Base-by-base conservation (phyloP, 1,139 yeast genomes). In the Saccharomyces hybrid region DNA sequence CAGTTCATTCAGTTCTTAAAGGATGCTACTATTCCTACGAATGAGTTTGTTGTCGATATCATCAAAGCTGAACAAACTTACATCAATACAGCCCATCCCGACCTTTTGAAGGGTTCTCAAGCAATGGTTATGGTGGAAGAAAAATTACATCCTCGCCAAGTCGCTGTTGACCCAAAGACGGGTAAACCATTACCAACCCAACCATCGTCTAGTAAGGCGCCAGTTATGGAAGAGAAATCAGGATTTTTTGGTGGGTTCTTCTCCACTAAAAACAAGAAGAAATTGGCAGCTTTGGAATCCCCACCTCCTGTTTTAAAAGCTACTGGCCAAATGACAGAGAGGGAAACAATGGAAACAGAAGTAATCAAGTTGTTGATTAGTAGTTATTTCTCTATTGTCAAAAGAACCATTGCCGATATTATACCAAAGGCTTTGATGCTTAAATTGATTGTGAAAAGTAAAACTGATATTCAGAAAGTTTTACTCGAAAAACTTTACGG, bases 41-140 rank as follows among this genome's bases (percentile, higher is more conserved):
- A 86, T 70, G 80, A 81, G 53, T 88, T 93, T 67, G 96, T 91
- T 47, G 72, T 78, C 28, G 98, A 93, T 70, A 78, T 93, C 56
- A 90, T 93, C 62, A 76, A 73, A 59, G 76, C 96, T 59, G 99
- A 93, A 73, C 95, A 90, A 67, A 87, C 96, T 4, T 93, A 93
- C 73, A 90, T 93, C 61, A 93, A 93, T 72, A 93, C 99, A 16
- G 98, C 97, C 2, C 99, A 93, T 70, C 99, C 99, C 2, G 99
- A 93, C 70, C 81, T 93, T 67, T 79, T 93, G 64, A 91, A 88
- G 70, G 99, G 99, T 48, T 84, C 95, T 47, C 95, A 88, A 68
- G 99, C 99, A 5, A 87, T 93, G 95, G 83, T 91, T 5, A 86
- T 90, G 70, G 97, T 93, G 42, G 91, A 88, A 70, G 98, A 93